A percentile compares a stretch with the other conserved stretches of the same genome.
Conservation (phyloP, 768 basidiomycete genomes). For the Mycena maculata region DNA sequence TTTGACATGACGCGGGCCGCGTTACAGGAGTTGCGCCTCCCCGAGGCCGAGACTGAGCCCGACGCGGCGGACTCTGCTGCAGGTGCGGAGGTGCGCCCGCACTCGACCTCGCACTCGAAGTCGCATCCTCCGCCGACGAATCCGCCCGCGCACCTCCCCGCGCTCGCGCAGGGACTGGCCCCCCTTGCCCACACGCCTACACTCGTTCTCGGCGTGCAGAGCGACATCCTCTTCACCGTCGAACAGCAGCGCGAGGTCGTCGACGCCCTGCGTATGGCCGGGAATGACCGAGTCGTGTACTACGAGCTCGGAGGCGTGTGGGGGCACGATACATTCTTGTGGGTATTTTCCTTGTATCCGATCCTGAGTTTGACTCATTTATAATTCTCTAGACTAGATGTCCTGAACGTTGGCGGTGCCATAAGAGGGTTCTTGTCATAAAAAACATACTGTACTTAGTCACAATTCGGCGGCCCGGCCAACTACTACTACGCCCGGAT, state of each 20-base stretch:
- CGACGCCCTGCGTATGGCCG: constrained; percentile 90
- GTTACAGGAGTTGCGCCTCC: constrained; percentile 74
- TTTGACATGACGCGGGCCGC: constrained; percentile 93
- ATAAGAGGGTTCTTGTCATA: constrained; percentile 88
- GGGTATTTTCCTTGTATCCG: constrained; percentile 48
- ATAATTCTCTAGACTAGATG: constrained; percentile 69
- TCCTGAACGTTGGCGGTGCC: constrained; percentile 90
- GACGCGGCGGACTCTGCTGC: constrained; percentile 40
- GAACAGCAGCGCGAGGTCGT: constrained; percentile 97
- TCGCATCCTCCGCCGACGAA: constrained; percentile 79
- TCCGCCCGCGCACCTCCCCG: constrained; percentile 79
- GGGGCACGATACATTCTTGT: constrained; percentile 99
- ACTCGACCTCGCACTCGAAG: constrained; percentile 67
- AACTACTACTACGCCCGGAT: no score
- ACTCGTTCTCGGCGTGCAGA: constrained; percentile 93
- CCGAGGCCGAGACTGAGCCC: constrained; percentile 38
- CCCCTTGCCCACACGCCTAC: constrained; percentile 83
- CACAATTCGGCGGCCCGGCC: no score
- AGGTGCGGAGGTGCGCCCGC: constrained; percentile 39
- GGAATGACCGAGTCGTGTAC: constrained; percentile 90
- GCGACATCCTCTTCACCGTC: constrained; percentile 95
- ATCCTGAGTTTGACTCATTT: constrained; percentile 9
- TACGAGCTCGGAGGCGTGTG: constrained; percentile 99
- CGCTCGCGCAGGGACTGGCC: constrained; percentile 80
- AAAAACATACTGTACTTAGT: background rate